Evolutionary conservation across 805 yeast genomes (phyloP).

Genomic region (Candida argentea): DNA sequence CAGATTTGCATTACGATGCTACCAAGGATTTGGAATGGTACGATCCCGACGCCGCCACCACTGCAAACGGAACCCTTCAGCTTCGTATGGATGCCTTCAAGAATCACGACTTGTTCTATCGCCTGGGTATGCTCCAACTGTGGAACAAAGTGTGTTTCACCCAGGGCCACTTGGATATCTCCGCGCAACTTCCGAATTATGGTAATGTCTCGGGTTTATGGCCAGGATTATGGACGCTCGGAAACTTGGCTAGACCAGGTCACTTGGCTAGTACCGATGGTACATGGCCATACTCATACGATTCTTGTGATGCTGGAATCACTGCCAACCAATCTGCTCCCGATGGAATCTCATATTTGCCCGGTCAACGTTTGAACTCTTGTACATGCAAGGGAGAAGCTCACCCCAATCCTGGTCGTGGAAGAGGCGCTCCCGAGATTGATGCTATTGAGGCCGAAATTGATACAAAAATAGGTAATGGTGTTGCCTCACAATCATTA

Average conservation of each 20-base stretch:
- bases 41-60: slow-evolving; percentile 33
- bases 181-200: slow-evolving; percentile 69
- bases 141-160: slow-evolving; percentile 91
- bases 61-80: slow-evolving; percentile 26
- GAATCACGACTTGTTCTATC: slow-evolving; percentile 66
- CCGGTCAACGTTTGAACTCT: slow-evolving; percentile 68
- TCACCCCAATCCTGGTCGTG: slow-evolving; percentile 81
- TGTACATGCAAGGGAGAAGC: slow-evolving; percentile 80
- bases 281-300: slow-evolving; percentile 90
- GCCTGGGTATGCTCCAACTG: slow-evolving; percentile 86
- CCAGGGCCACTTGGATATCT: slow-evolving; percentile 69
- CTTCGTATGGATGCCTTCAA: slow-evolving; percentile 29
- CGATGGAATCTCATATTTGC: slow-evolving; percentile 80
- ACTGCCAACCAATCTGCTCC: slow-evolving; percentile 87
- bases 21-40: slow-evolving; percentile 36
- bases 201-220: slow-evolving; percentile 78
- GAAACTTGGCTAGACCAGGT: slow-evolving; percentile 89
- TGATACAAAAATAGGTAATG: slow-evolving; percentile 30
- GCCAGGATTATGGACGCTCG: slow-evolving; percentile 97
- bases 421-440: slow-evolving; percentile 94
- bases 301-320: slow-evolving; percentile 85
- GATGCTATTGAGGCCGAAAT: slow-evolving; percentile 85
- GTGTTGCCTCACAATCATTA: slow-evolving; percentile 83
- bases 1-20: slow-evolving; percentile 31
- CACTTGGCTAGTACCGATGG: slow-evolving; percentile 82